Base-by-base conservation (phyloP, 2,329 filamentous ascomycete species). In the Pseudopithomyces chartarum region DNA sequence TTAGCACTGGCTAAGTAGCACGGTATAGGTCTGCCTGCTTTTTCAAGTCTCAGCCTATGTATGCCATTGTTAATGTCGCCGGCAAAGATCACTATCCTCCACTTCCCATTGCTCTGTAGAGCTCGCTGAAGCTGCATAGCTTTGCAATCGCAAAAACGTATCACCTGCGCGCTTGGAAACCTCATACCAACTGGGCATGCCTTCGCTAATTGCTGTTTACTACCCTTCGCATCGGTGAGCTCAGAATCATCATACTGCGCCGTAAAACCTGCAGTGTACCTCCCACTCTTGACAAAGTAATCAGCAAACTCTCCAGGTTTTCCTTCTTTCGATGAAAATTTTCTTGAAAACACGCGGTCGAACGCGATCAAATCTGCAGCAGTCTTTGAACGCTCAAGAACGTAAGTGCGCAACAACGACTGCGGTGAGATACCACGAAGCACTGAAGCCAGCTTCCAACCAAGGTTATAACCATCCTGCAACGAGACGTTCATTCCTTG, bases 401-500 rank as follows among this genome's bases (percentile, higher is more conserved):
- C 84, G 67, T 90, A 90, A 50, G 84, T 88, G 48, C 82, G 75
- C 0, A 90, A 78, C 5, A 90, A 71, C 1, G 73, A 73, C 0
- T 80, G 79, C 55, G 83, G 83, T 0, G 84, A 82, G 13, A 87
- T 75, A 7, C 84, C 84, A 3, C 56, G 60, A 0, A 75, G 57
- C 0, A 74, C 63, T 2, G 59, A 61, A 0, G 79, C 82, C 1
- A 86, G 65, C 67, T 86, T 86, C 84, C 84, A 86, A 0, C 82
- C 83, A 0, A 86, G 79, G 52, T 85, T 86, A 67, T 80, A 84
- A 0, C 79, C 79, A 59, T 89, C 87, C 63, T 88, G 86, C 57
- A 89, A 71, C 13, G 80, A 79, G 32, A 84, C 81, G 49, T 85
- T 85, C 83, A 85, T 85, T 1, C 84, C 88, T 74, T 90, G 88